A percentile compares a stretch with the other conserved stretches of the same genome.
Conservation (phyloP, 2,329 filamentous ascomycete genomes). For the Fusarium zealandicum region DNA sequence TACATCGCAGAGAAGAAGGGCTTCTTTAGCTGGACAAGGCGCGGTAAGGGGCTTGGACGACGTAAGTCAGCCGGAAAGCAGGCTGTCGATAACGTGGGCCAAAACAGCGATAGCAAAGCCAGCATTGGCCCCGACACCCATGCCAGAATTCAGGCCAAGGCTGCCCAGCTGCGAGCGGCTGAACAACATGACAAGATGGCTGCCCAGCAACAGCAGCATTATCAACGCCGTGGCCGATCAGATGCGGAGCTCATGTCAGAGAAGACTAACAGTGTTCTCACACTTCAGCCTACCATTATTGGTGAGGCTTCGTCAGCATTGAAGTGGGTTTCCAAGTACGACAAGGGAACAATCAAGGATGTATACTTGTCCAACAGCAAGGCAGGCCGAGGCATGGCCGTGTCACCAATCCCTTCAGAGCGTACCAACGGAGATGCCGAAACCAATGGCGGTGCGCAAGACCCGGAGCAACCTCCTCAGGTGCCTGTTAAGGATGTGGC, state of each 20-base stretch:
- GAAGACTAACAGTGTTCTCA: conserved; percentile 91
- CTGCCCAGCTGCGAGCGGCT: conserved; percentile 78
- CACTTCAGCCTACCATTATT: conserved; percentile 82
- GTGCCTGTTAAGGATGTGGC: conserved; percentile 52
- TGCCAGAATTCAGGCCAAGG: conserved; percentile 89
- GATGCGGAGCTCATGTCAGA: conserved; percentile 64
- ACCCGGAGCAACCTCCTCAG: conserved; percentile 46
- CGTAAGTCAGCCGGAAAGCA: conserved; percentile 75
- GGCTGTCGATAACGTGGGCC: conserved; percentile 56
- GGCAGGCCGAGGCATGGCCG: conserved; percentile 69
- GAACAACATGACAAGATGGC: conserved; percentile 65
- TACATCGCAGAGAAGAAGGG: conserved; percentile 97
- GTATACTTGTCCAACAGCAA: conserved; percentile 81
- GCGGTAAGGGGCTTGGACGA: conserved; percentile 68
- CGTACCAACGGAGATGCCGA: conserved; percentile 37
- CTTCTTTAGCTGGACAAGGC: conserved; percentile 85
- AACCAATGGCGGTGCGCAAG: conserved; percentile 21
- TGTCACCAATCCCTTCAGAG: conserved; percentile 48
- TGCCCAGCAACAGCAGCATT: conserved; percentile 49
- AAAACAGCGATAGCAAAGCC: conserved; percentile 70
- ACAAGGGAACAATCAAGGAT: conserved; percentile 84
- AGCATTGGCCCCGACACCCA: conserved; percentile 92
- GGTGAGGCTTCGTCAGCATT: conserved; percentile 90
- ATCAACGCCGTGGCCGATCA: conserved; percentile 60
- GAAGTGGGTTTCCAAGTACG: conserved; percentile 97